These are phyloP conservation scores for Fusarium devonianum DNA, from an alignment of 2,329 filamentous ascomycete genomes.

Conservation along the genomic window DNA sequence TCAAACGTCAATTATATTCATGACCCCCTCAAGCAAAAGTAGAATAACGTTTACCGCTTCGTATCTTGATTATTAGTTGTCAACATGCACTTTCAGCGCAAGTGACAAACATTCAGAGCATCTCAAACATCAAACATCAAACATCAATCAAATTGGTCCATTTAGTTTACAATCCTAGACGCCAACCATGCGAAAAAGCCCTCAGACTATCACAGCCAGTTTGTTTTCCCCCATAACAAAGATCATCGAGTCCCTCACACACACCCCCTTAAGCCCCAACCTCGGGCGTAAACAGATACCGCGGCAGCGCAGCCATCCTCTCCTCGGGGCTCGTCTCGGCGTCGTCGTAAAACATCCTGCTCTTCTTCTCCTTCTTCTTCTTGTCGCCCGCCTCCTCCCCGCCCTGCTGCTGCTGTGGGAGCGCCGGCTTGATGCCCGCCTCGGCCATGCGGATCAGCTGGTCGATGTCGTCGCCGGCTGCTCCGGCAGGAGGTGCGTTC, in stretches of 20 bases:
- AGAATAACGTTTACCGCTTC: too few species aligned
- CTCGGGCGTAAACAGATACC: slow-evolving; percentile 68
- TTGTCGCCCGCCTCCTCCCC: slow-evolving; percentile 56
- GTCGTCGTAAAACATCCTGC: slow-evolving; percentile 82
- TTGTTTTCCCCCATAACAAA: too few species aligned
- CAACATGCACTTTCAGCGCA: too few species aligned
- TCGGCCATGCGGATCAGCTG: slow-evolving; percentile 70
- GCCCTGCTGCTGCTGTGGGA: too few species aligned
- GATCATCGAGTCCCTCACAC: slow-evolving; percentile 5
- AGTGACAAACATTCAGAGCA: too few species aligned
- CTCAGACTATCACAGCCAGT: too few species aligned
- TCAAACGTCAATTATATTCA: too few species aligned
- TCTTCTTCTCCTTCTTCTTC: slow-evolving; percentile 74
- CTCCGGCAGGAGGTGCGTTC: slow-evolving; percentile 38
- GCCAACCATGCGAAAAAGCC: slow-evolving; percentile 40
- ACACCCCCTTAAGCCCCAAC: slow-evolving; percentile 31
- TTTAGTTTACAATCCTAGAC: slow-evolving; percentile 39
- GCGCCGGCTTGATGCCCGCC: slow-evolving; percentile 61
- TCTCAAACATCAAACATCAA: slow-evolving; percentile 21
- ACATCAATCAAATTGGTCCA: slow-evolving; percentile 30
- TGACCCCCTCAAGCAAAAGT: too few species aligned
- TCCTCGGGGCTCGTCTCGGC: slow-evolving; percentile 85
- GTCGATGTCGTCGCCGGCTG: slow-evolving; percentile 70
- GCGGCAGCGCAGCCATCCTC: slow-evolving; percentile 80
- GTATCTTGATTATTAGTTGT: too few species aligned